phyloP scores from a whole-genome alignment of 768 basidiomycete species.

The Udeniomyces megalosporus region DNA sequence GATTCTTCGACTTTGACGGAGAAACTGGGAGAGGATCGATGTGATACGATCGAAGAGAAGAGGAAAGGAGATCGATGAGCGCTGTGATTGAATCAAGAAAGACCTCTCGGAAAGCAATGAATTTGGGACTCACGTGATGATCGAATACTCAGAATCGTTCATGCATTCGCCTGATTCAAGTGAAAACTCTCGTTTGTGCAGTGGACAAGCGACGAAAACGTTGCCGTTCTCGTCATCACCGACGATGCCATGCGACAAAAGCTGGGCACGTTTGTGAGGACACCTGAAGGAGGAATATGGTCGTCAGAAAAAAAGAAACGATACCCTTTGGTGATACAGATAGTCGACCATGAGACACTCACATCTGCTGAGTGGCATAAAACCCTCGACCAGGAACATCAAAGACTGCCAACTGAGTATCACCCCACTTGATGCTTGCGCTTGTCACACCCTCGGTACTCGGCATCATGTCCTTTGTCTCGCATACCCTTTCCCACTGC shows the following conservation, averaged over 20 bases:
- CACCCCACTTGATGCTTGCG: slow-evolving; percentile 18
- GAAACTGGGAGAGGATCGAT: slow-evolving; percentile 31
- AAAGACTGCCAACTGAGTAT: slow-evolving; percentile 51
- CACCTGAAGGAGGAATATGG: background rate
- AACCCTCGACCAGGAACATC: slow-evolving; percentile 44
- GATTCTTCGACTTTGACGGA: slow-evolving; percentile 38
- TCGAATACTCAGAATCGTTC: slow-evolving; percentile 42
- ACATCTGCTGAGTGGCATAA: slow-evolving; percentile 55
- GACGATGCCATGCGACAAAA: slow-evolving; percentile 49
- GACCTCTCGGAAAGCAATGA: background rate
- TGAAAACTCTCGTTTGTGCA: slow-evolving; percentile 52
- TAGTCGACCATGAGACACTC: background rate
- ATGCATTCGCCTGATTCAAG: slow-evolving; percentile 43
- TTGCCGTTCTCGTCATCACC: slow-evolving; percentile 46
- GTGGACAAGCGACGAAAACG: slow-evolving; percentile 36
- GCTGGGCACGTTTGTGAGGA: slow-evolving; percentile 39
- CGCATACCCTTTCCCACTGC: slow-evolving; percentile 43
- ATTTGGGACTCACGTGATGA: background rate
- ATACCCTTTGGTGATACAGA: too few species aligned
- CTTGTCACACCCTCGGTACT: slow-evolving; percentile 37
- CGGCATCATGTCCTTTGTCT: slow-evolving; percentile 37
- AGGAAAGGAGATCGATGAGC: too few species aligned
- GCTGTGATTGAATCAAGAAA: background rate
- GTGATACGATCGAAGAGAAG: too few species aligned
- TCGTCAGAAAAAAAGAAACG: background rate